Evolutionary conservation across 495 filamentous ascomycete species (phyloP), one percentile per base, ranked within the genome.

Genomic region (Parathielavia hyrcaniae): DNA sequence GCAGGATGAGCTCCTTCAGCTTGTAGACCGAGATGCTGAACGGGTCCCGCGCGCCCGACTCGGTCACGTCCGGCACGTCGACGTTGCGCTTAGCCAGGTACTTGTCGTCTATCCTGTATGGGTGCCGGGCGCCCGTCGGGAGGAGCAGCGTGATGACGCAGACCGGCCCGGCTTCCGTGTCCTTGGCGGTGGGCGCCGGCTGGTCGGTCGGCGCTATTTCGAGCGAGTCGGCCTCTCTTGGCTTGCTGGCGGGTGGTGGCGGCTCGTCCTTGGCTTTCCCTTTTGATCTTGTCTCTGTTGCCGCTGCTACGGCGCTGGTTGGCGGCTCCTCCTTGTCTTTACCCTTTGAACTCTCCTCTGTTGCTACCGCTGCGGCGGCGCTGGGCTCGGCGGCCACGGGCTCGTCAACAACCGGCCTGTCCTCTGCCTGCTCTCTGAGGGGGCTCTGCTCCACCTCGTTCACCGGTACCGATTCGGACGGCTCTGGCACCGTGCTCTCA

Each of bases 11-110:
- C 67, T 96, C 90, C 71, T 96, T 96, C 52, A 96, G 68, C 9
- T 87, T 92, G 66, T 96, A 96, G 14, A 95, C 84, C 64, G 86
- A 93, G 72, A 96, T 89, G 65, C 84, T 85, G 65, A 88, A 89
- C 2, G 91, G 91, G 67, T 96, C 90, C 65, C 85, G 77, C 34
- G 61, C 72, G 36, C 79, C 79, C 23, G 68, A 65, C 55, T 76
- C 76, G 16, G 73, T 76, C 55, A 74, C 65, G 26, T 83, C 86
- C 39, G 88, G 85, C 0, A 91, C 82, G 35, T 77, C 81, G 16
- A 95, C 84, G 52, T 86, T 86, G 20, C 87, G 82, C 70, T 90
- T 91, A 46, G 79, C 74, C 50, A 96, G 73, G 63, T 96, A 96
- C 60, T 86, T 90, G 55, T 86, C 86, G 73, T 93, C 89, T 61